Conservation (phyloP, 441 rosid genomes). For the Populus hybrid region DNA sequence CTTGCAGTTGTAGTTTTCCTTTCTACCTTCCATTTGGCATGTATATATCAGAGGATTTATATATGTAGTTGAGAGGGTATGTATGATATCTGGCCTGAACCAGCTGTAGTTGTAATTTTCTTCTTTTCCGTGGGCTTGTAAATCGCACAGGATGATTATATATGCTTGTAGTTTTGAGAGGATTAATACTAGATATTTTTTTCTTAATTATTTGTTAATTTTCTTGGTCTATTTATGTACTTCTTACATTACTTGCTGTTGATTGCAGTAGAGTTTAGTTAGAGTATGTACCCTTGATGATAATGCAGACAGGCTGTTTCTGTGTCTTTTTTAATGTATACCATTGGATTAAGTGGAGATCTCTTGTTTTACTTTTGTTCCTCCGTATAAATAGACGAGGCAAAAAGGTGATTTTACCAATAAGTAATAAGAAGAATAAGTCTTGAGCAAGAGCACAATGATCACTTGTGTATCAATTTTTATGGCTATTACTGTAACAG, state of each 20-base stretch:
- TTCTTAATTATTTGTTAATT: neutral
- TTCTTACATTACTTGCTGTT: neutral
- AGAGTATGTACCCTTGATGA: too few species aligned
- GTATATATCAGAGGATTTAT: conserved; percentile 35
- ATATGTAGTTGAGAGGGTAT: conserved; percentile 20
- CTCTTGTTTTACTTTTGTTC: too few species aligned
- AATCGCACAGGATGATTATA: conserved; percentile 25
- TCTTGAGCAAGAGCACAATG: too few species aligned
- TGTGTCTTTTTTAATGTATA: too few species aligned
- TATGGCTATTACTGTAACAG: too few species aligned
- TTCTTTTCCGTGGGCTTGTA: conserved; percentile 12
- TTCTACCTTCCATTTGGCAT: conserved; percentile 9
- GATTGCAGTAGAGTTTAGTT: neutral
- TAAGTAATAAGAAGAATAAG: too few species aligned
- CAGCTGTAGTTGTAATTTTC: conserved; percentile 18
- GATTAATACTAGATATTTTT: neutral
- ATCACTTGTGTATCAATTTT: too few species aligned
- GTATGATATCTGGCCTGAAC: conserved; percentile 5
- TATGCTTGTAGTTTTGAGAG: conserved; percentile 10
- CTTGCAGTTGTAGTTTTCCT: conserved; percentile 22
- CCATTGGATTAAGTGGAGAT: too few species aligned
- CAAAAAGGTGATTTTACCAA: neutral
- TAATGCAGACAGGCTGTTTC: too few species aligned
- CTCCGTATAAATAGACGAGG: neutral
- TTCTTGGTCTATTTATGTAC: neutral